These are phyloP conservation scores for Pestalotiopsis sp. DNA, from an alignment of 2,329 filamentous ascomycete species.

Conservation along the genomic window DNA sequence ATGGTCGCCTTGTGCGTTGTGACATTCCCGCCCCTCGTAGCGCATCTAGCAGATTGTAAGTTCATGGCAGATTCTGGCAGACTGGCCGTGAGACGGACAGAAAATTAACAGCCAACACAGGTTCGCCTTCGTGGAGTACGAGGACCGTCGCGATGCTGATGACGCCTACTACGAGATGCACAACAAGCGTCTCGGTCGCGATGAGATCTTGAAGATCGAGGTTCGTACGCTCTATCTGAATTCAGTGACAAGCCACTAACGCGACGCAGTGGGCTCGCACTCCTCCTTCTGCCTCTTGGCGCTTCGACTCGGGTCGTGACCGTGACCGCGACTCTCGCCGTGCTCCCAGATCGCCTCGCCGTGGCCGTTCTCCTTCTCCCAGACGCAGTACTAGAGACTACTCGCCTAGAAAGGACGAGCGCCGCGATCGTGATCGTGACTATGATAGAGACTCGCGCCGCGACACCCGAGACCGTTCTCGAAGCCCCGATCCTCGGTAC, in stretches of 20 bases:
- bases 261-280: conserved; percentile 88
- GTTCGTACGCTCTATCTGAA: conserved; percentile 49
- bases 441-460: conserved; percentile 51
- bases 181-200: conserved; percentile 95
- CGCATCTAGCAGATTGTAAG: conserved; percentile 92
- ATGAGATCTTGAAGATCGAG: conserved; percentile 97
- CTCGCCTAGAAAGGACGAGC: conserved; percentile 86
- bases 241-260: conserved; percentile 16
- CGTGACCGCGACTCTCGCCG: conserved; percentile 57
- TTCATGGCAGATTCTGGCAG: conserved; percentile 26
- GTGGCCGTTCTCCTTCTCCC: conserved; percentile 75
- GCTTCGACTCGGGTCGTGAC: conserved; percentile 89
- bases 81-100: conserved; percentile 14
- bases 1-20: conserved; percentile 95
- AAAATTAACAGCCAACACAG: conserved; percentile 37
- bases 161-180: conserved; percentile 99
- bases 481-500: conserved; percentile 59
- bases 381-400: conserved; percentile 76
- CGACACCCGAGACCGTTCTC: conserved; percentile 64
- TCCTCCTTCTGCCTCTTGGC: conserved; percentile 96
- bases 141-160: conserved; percentile 96
- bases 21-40: conserved; percentile 96
- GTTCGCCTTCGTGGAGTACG: conserved; percentile 99
- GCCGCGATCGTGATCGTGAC: conserved; percentile 72
- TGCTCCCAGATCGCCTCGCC: conserved; percentile 62